These are phyloP conservation scores for Aspergillus fischeri DNA, from an alignment of 2,329 filamentous ascomycete genomes.

Conservation along the genomic window DNA sequence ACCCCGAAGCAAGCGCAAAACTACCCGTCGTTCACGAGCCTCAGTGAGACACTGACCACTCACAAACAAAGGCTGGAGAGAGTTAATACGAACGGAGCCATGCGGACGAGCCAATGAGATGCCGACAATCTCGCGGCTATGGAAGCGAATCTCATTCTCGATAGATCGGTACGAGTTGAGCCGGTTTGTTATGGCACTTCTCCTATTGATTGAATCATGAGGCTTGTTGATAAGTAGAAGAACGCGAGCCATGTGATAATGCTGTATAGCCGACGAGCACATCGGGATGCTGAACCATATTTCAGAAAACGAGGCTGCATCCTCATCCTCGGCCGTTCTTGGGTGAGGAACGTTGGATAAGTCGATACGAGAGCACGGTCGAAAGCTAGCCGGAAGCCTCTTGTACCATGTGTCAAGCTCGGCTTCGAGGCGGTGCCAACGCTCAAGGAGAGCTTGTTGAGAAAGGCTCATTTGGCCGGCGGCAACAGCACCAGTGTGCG, in stretches of 20 bases:
- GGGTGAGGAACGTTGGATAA: conserved; percentile 24
- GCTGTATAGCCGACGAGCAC: conserved; percentile 58
- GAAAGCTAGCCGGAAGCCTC: conserved; percentile 57
- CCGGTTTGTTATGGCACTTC: conserved; percentile 51
- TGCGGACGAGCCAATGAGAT: conserved; percentile 57
- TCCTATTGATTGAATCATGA: conserved; percentile 42
- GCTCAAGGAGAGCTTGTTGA: conserved; percentile 42
- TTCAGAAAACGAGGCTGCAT: conserved; percentile 46
- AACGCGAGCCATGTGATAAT: conserved; percentile 43
- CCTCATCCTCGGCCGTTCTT: conserved; percentile 27
- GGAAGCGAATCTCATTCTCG: conserved; percentile 51
- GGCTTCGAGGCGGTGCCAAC: conserved; percentile 50
- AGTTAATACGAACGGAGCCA: conserved; percentile 56
- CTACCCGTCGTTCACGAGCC: conserved; percentile 49
- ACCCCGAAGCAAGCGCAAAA: conserved; percentile 53
- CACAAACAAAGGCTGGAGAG: conserved; percentile 59
- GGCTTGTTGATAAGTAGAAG: conserved; percentile 43
- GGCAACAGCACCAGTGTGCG: conserved; percentile 21
- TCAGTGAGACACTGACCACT: conserved; percentile 59
- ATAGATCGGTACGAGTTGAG: conserved; percentile 57
- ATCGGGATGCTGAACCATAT: conserved; percentile 64
- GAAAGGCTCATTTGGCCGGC: conserved; percentile 30
- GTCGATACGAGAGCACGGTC: conserved; percentile 50
- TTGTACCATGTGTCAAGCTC: conserved; percentile 58
- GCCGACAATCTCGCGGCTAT: conserved; percentile 59